Base-by-base conservation (phyloP, 1,284 basidiomycete genomes). In the Sporisorium iseilematis-ciliati region DNA sequence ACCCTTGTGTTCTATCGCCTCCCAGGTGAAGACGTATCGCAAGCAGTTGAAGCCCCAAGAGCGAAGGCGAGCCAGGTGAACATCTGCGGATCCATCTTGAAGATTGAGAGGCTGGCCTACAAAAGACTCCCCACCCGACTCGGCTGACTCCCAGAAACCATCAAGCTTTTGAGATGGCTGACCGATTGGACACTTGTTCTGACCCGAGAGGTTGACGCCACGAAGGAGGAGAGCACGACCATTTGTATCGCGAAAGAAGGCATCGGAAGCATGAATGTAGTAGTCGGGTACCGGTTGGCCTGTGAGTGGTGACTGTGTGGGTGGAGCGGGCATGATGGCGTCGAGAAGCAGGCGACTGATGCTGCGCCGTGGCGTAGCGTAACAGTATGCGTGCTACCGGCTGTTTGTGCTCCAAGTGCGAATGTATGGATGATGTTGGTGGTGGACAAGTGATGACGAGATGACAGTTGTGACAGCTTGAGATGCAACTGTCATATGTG, bases 31-130 rank as follows among this genome's bases (percentile, higher is more conserved):
- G 25, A 95, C 92, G 83, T 93, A 97, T 57, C 96, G 88, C n/a
- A 98, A 86, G 85, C 92, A 88, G 85, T 97, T 98, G 87, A 94
- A 98, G 0, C 96, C 96, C 95, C 95, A 98, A 0, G 92, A 92
- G 65, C 90, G 88, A 20, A 99, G 87, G 18, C 96, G 88, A 5
- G 92, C 90, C 2, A 98, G 88, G 81, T 99, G 96, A n/a, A 92
- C 88, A 86, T 98, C 92, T 5, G 92, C 94, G 2, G 90, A 90
- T 20, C 92, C 92, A 82, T 94, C 92, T 25, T 94, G 91, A 25
- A 81, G 68, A 78, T 92, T 90, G 33, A 98, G 87, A 0, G 94
- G 94, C 52, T 91, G 88, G 0, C 91, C 91, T 3, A 92, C 84
- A 78, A 95, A 98, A 67, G 87, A 90, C 67, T 89, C 88, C 2